phyloP scores from a whole-genome alignment of 768 basidiomycete species.

The Roridomyces roridus region DNA sequence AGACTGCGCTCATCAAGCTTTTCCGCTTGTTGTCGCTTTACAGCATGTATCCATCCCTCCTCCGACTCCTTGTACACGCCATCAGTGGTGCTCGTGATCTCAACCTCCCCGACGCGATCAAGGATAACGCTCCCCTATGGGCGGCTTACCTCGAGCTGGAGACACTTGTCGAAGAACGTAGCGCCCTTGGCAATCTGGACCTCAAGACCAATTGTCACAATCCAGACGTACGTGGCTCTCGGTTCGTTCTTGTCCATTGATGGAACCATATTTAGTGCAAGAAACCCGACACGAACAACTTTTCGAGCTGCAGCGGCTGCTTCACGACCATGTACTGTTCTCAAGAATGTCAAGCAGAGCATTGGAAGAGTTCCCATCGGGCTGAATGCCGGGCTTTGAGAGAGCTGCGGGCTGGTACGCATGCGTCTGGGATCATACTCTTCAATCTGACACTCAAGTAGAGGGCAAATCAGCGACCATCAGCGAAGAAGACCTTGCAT shows the following conservation, averaged over 20 bases:
- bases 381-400: slow-evolving; percentile 17
- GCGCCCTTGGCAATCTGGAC: slow-evolving; percentile 7
- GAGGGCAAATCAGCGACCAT: slow-evolving; percentile 12
- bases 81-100: slow-evolving; percentile 11
- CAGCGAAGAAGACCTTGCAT: slow-evolving; percentile 19
- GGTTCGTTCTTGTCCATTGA: background rate
- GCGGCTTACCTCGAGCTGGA: slow-evolving; percentile 18
- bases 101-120: slow-evolving; percentile 8
- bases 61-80: slow-evolving; percentile 8
- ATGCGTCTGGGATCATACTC: background rate
- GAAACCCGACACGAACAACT: slow-evolving; percentile 19
- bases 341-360: slow-evolving; percentile 19
- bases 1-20: slow-evolving; percentile 4
- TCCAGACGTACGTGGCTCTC: slow-evolving; percentile 5
- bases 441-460: background rate
- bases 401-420: slow-evolving; percentile 9
- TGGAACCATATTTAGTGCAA: slow-evolving; percentile 8
- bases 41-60: slow-evolving; percentile 22
- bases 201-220: slow-evolving; percentile 11
- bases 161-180: slow-evolving; percentile 14
- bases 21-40: slow-evolving; percentile 19
- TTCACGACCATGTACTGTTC: slow-evolving; percentile 20
- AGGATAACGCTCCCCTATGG: slow-evolving; percentile 11
- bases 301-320: slow-evolving; percentile 23
- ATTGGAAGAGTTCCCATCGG: slow-evolving; percentile 22